Percentiles rank a stretch among this genome's conserved stretches.
Evolutionary conservation across 192 early-diverging fungal genomes (phyloP).

Genomic region (Coemansia sp.): DNA sequence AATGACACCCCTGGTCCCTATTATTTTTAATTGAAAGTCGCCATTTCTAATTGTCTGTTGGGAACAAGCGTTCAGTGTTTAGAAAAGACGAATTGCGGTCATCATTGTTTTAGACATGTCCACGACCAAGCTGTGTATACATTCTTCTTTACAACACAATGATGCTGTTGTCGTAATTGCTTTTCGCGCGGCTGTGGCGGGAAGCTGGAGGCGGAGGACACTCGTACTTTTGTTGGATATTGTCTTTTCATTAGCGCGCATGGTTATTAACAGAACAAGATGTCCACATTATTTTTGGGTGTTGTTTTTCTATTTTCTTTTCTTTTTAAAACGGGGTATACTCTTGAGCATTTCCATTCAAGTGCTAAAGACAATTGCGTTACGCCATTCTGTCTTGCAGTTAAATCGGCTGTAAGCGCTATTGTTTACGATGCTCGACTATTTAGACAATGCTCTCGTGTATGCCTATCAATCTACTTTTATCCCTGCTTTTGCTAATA

Average conservation of each 20-base stretch:
- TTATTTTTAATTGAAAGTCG: neutral
- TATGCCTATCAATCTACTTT: neutral
- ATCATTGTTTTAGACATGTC: neutral
- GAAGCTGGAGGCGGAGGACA: neutral
- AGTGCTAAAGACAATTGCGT: neutral
- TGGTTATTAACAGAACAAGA: neutral
- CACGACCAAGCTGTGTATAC: neutral
- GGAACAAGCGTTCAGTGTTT: neutral
- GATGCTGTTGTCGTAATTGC: neutral
- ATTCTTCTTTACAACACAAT: neutral
- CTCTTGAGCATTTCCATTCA: neutral
- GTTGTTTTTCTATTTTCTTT: neutral
- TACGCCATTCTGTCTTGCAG: neutral
- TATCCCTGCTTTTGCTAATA: neutral
- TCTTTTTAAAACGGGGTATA: neutral
- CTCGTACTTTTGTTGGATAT: neutral
- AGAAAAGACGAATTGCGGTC: neutral
- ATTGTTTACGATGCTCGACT: neutral
- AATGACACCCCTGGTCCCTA: neutral
- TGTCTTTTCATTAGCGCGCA: neutral
- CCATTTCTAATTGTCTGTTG: neutral
- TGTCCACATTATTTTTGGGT: neutral
- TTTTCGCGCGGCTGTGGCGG: neutral
- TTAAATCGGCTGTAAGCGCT: neutral
- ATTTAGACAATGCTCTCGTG: neutral